Conservation (phyloP, 768 basidiomycete species). For the Clitopilus passeckerianus region DNA sequence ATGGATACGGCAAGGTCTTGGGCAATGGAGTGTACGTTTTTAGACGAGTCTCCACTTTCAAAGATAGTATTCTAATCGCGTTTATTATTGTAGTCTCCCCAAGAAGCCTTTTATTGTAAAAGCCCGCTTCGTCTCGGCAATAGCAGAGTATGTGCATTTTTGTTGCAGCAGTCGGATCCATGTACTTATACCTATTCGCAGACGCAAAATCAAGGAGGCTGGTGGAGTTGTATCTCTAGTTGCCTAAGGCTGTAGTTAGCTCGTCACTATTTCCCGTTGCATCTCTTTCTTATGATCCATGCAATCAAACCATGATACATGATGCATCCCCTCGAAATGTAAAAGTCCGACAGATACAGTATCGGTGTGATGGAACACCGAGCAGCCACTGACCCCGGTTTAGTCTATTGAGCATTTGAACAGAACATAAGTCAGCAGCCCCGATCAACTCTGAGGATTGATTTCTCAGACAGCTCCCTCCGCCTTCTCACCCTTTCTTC, state of each 20-base stretch:
- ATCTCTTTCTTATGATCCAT: slow-evolving; percentile 19
- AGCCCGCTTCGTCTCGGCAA: slow-evolving; percentile 89
- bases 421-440: slow-evolving; percentile 10
- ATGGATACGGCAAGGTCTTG: slow-evolving; percentile 90
- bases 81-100: slow-evolving; percentile 67
- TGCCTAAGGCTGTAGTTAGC: slow-evolving; percentile 52
- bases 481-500: slow-evolving; percentile 2
- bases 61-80: not conserved
- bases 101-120: slow-evolving; percentile 96
- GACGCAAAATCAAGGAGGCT: slow-evolving; percentile 84
- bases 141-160: slow-evolving; percentile 59
- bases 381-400: not conserved
- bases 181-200: slow-evolving; percentile 14
- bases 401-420: not conserved
- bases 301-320: slow-evolving; percentile 4
- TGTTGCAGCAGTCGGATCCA: not conserved
- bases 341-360: not conserved
- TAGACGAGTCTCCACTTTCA: not conserved
- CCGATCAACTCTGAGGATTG: slow-evolving; percentile 8
- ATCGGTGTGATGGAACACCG: not conserved
- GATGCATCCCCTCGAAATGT: not conserved
- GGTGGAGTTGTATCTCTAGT: slow-evolving; percentile 92
- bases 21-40: slow-evolving; percentile 83
- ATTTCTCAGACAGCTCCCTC: slow-evolving; percentile 4
- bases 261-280: slow-evolving; percentile 16